Evolutionary conservation across 345 rosid species (phyloP), one percentile per base, ranked within the genome.

Genomic region (Brassica nigra): DNA sequence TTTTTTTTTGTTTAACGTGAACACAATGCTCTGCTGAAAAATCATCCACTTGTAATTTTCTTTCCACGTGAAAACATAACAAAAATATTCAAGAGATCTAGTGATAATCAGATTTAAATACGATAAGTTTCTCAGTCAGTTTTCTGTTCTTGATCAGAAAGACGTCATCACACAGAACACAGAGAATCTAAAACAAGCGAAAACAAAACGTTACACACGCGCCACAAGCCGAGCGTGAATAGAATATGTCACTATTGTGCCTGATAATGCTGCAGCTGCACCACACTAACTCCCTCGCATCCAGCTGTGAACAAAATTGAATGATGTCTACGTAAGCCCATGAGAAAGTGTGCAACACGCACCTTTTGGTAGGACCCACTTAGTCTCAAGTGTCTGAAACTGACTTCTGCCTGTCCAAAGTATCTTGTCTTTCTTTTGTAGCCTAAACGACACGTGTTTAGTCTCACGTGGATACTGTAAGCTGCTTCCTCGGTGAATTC

Each of bases 401-500:
- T 78, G 66, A 63, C 76, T 62, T 29, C 4, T 77, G 70, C 10
- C 68, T 62, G 66, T 36, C 55, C 33, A 78, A 79, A 59, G 70
- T 74, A 74, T 78, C 68, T 78, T 57, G 15, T 44, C 16, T 20
- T 44, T 14, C 3, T 57, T 55, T 31, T 6, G 58, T 52, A 52
- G 55, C 0, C 23, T 44, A 54, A 61, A 0, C 49, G 82, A 79
- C 82, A 79, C 82, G 82, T 79, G 59, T 67, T 27, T 61, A 6
- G 10, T 67, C 70, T 79, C 74, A 79, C 74, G 82, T 79, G 74
- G 70, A 10, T 20, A 31, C 44, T 67, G 65, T 49, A 59, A 79
- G 78, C 62, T 74, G 44, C 78, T 79, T 68, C 78, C 74, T 79
- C 74, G 82, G 75, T 74, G 28, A 79, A 61, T 74, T 74, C 78